A percentile compares a stretch with the other conserved stretches of the same genome.
These are phyloP conservation scores for Fusarium sp. DNA, from an alignment of 2,329 filamentous ascomycete genomes.

Conservation along the genomic window DNA sequence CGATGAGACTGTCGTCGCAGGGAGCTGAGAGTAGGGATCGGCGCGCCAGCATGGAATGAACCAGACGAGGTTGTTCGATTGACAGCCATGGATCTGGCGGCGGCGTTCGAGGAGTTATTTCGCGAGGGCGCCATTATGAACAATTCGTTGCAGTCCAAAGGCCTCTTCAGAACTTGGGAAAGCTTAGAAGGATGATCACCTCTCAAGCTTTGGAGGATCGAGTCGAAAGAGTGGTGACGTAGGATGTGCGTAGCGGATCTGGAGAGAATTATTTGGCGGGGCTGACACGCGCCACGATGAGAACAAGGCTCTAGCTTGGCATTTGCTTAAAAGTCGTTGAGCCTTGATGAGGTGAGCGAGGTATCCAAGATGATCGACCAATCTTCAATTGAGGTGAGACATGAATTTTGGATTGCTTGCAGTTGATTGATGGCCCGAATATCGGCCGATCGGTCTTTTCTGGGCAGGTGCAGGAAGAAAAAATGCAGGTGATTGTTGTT, in stretches of 20 bases:
- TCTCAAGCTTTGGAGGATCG: not conserved
- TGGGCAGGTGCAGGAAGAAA: not conserved
- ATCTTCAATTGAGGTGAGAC: conserved; percentile 2
- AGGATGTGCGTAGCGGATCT: not conserved
- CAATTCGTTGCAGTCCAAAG: not conserved
- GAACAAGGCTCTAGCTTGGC: conserved; percentile 20
- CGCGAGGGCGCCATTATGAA: conserved; percentile 32
- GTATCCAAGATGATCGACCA: not conserved
- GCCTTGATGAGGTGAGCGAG: not conserved
- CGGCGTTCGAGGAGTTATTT: conserved; percentile 5
- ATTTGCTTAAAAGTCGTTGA: not conserved
- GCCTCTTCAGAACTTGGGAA: not conserved
- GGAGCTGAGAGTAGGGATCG: conserved; percentile 52
- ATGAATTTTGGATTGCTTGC: not conserved
- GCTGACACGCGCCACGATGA: conserved; percentile 33
- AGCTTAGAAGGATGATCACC: conserved; percentile 6
- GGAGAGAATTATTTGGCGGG: conserved; percentile 25
- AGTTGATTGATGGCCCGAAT: not conserved
- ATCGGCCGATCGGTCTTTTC: conserved; percentile 17
- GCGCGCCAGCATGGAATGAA: conserved; percentile 62
- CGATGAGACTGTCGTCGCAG: conserved; percentile 59
- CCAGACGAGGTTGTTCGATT: conserved; percentile 49
- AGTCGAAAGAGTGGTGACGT: conserved; percentile 23
- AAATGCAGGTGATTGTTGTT: conserved; percentile 20
- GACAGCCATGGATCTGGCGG: conserved; percentile 11